Evolutionary conservation across 2,329 filamentous ascomycete species (phyloP), one percentile per base, ranked within the genome.

Genomic region (Pestalotiopsis sp.): DNA sequence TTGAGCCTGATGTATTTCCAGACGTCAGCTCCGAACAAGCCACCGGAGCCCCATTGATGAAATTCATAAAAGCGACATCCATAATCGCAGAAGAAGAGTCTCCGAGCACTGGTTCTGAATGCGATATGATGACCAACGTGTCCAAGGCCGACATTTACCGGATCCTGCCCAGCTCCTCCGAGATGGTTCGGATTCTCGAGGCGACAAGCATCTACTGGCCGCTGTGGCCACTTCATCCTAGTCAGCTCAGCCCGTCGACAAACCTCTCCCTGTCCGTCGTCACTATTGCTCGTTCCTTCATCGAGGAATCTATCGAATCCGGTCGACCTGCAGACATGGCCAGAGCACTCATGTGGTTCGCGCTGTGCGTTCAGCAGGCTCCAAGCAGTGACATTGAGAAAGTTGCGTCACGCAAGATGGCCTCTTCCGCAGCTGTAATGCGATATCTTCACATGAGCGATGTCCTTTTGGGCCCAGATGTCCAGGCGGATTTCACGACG

Each of bases 301-400:
- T 66, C n/a, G 20, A 45, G 5, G 64, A 59, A 14, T 39, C 64
- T 11, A 41, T 66, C 13, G 36, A 59, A 11, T 59, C 52, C 4
- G 39, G 17, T 11, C 23, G 41, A 14, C 64, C 64, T 23, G 36
- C n/a, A 23, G 23, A 17, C 7, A 60, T 66, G 52, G 64, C 64
- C 11, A 59, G 39, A 56, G 64, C 56, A 5, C 23, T 66, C n/a
- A 45, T 31, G 25, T 66, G 64, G 64, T 66, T 66, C 9, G 64
- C 56, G 31, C 56, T 66, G 14, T 66, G 64, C 27, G 17, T 66
- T n/a, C 64, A 66, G 36, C 64, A 66, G 49, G 20, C 61, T 41
- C 64, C 64, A 20, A 66, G 27, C 59, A 38, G 36, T 17, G 12
- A 9, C 14, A 39, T n/a, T 36, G 5, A n/a, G 38, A 9, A n/a